Evolutionary conservation across 2,329 filamentous ascomycete species (phyloP).

Genomic region (Lojkania enalia): DNA sequence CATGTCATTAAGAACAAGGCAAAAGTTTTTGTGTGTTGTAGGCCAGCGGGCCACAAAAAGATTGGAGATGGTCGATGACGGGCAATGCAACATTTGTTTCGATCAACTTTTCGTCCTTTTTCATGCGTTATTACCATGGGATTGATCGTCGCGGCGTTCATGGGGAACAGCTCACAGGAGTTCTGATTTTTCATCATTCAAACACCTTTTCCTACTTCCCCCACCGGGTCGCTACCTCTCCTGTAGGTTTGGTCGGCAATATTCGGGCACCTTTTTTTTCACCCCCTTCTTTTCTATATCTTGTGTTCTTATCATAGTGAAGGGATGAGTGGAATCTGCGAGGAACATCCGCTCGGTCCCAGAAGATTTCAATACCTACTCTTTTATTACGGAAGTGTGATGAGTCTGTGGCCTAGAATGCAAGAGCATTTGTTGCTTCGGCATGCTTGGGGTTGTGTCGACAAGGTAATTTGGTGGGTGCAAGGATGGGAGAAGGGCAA

Average conservation of each 20-base stretch:
- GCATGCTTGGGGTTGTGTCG: constrained; percentile 8
- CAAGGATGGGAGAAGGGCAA: too few species aligned
- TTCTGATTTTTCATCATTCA: too few species aligned
- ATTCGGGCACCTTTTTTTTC: constrained; percentile 5
- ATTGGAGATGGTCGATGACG: too few species aligned
- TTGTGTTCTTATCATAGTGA: constrained; percentile 16
- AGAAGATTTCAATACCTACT: constrained; percentile 1
- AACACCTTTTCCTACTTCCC: too few species aligned
- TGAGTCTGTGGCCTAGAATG: not conserved
- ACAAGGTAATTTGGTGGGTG: too few species aligned
- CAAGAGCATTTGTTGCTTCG: constrained; percentile 1
- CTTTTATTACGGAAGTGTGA: constrained; percentile 6
- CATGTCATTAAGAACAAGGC: constrained; percentile 18
- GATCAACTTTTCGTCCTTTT: too few species aligned
- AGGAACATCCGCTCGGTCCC: constrained; percentile 1
- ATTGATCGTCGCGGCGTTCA: too few species aligned
- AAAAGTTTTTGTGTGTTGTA: constrained; percentile 31
- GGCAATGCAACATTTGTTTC: too few species aligned
- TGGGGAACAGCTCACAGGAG: too few species aligned
- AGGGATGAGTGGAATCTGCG: constrained; percentile 4
- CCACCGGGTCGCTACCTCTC: too few species aligned
- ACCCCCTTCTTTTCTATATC: constrained; percentile 13
- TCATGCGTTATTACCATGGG: too few species aligned
- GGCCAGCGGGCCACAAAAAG: constrained; percentile 11
- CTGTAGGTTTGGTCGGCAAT: not conserved